Conservation (phyloP, 148 eudicot genomes). For the Rhododendron simsii region DNA sequence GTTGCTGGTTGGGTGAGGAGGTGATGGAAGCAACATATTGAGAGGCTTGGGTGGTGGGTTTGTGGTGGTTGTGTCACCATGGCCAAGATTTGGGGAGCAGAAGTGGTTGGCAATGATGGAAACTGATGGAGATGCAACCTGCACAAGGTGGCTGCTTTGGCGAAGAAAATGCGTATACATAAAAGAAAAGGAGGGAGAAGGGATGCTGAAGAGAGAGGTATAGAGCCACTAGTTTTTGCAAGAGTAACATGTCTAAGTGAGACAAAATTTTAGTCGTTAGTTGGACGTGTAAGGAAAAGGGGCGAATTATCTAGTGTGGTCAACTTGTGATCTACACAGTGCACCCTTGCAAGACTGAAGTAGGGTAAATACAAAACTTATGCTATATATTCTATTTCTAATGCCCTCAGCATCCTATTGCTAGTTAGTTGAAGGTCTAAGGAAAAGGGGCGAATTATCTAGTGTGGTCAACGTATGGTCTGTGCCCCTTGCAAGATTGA, state of each 20-base stretch:
- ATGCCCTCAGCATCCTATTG: no score
- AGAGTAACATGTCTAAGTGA: neutral
- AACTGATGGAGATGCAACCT: neutral
- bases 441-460: no score
- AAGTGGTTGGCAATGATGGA: neutral
- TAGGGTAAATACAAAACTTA: no score
- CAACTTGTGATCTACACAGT: no score
- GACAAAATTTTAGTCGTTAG: neutral
- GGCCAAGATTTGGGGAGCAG: neutral
- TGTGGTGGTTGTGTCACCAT: neutral
- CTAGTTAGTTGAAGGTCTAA: no score
- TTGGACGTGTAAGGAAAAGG: neutral
- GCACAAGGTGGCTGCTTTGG: neutral
- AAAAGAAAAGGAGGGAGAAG: neutral
- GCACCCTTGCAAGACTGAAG: no score
- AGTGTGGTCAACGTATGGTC: no score
- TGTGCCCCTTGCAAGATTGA: neutral
- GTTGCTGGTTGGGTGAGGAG: neutral
- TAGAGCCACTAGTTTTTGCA: neutral
- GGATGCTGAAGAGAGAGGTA: neutral
- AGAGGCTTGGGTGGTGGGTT: neutral
- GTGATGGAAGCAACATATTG: neutral
- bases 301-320: no score
- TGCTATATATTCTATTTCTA: no score
- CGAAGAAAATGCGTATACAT: neutral